These are phyloP conservation scores for Salix brachista DNA, from an alignment of 345 rosid species.

Conservation along the genomic window DNA sequence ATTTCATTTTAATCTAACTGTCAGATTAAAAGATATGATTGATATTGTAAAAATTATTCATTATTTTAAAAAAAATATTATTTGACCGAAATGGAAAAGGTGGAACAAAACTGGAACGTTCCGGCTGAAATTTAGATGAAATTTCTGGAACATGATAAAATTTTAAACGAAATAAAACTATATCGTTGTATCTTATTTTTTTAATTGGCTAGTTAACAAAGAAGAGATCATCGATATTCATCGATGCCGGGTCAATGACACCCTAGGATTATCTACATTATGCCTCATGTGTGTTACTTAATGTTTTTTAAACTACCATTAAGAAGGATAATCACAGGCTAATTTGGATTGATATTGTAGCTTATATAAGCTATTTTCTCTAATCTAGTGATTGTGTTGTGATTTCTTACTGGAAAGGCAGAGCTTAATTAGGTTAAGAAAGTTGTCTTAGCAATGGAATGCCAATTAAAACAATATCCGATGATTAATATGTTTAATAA, in stretches of 20 bases:
- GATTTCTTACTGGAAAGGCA: neutral
- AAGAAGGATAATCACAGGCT: neutral
- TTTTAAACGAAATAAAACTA: too few relatives aligned
- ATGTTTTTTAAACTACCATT: neutral
- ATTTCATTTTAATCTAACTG: too few relatives aligned
- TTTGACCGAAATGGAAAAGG: too few relatives aligned
- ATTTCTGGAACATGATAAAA: too few relatives aligned
- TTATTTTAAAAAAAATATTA: too few relatives aligned
- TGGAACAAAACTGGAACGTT: accelerated
- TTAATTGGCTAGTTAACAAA: neutral
- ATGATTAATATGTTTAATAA: conserved; percentile 1
- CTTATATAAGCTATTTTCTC: conserved; percentile 21
- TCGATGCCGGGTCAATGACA: neutral
- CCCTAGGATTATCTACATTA: conserved; percentile 2
- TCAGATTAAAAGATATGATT: too few relatives aligned
- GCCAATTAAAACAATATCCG: conserved; percentile 33
- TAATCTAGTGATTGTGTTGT: neutral
- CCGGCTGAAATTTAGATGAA: too few relatives aligned
- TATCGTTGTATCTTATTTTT: too few relatives aligned
- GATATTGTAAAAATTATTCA: too few relatives aligned
- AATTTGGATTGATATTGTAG: neutral
- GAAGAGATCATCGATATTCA: neutral
- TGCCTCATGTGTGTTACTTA: neutral
- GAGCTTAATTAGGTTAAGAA: conserved; percentile 35
- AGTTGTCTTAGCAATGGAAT: conserved; percentile 45